Evolutionary conservation across 495 filamentous ascomycete species (phyloP), one percentile per base, ranked within the genome.

Genomic region (Penicillium manginii): DNA sequence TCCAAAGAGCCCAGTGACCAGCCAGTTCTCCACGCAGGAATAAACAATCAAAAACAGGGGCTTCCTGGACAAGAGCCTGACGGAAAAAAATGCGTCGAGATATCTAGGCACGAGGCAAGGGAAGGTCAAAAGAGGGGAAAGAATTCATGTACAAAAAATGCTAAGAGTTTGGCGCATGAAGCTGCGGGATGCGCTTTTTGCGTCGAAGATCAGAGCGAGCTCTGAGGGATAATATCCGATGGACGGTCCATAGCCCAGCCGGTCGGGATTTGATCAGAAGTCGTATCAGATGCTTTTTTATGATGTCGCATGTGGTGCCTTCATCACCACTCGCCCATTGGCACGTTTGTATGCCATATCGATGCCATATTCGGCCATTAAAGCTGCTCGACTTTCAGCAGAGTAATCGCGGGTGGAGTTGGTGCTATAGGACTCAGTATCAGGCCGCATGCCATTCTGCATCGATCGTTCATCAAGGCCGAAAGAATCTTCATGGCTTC

Each of bases 301-400:
- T 54, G 57, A 55, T 21, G 55, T 55, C 1, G 56, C 50, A 2
- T 71, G 73, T n/a, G 66, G 64, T 3, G 63, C 60, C 45, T 73
- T 74, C 49, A 67, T 72, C 39, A 69, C 71, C 64, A 73, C 73
- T 21, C 65, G 59, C 2, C 76, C 76, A 19, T 78, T 77, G 37
- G 81, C 81, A 52, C 81, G 76, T 64, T 80, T 82, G 62, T 84
- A 84, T 22, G 68, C 66, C 79, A 84, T 78, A 40, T 71, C 65
- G 40, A 73, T 72, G 10, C 70, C 73, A 14, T 72, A 54, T 32
- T 76, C 73, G 29, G 66, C 63, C 52, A 78, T 71, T 19, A 69
- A 59, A 8, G 68, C 66, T 15, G 59, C 61, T 15, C 70, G 66
- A 18, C 64, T 64, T 22, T 69, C 73, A 6, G 66, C 69, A 2